Conservation (phyloP, 306 rosid species). For the Lathyrus tuberosus region DNA sequence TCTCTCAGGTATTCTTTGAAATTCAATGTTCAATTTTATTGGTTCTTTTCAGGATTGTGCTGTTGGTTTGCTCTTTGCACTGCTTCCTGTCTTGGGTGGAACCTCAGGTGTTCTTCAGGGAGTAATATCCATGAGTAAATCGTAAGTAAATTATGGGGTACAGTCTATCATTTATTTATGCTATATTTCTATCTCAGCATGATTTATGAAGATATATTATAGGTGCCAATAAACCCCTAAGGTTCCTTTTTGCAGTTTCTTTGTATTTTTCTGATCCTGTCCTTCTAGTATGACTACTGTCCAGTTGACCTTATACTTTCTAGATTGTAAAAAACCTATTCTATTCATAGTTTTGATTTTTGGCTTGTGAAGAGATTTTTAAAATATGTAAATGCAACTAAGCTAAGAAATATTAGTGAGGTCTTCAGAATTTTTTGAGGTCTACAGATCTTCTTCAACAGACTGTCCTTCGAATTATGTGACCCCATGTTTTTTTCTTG, state of each 20-base stretch:
- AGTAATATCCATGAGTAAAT: constrained; percentile 86
- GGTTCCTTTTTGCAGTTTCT: constrained; percentile 1
- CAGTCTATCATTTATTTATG: constrained; percentile 15
- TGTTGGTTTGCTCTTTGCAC: constrained; percentile 94
- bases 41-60: constrained; percentile 80
- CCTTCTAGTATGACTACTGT: constrained; percentile 20
- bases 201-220: constrained; percentile 11
- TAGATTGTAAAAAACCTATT: constrained; percentile 3
- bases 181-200: constrained; percentile 18
- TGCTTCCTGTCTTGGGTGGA: constrained; percentile 94
- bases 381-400: constrained; percentile 20
- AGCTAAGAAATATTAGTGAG: constrained; percentile 29
- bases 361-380: constrained; percentile 20
- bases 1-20: constrained; percentile 8
- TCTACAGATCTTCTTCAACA: constrained; percentile 10
- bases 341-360: constrained; percentile 30
- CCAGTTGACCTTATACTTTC: constrained; percentile 18
- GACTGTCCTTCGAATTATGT: constrained; percentile 1
- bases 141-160: constrained; percentile 57
- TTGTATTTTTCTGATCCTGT: constrained; percentile 27
- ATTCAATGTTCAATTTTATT: constrained; percentile 32
- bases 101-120: constrained; percentile 95
- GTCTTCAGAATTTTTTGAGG: constrained; percentile 5
- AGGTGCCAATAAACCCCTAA: constrained; percentile 26
- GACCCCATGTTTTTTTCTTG: constrained; percentile 3